Evolutionary conservation across 345 rosid genomes (phyloP), one percentile per base, ranked within the genome.

Genomic region (Acer negundo): DNA sequence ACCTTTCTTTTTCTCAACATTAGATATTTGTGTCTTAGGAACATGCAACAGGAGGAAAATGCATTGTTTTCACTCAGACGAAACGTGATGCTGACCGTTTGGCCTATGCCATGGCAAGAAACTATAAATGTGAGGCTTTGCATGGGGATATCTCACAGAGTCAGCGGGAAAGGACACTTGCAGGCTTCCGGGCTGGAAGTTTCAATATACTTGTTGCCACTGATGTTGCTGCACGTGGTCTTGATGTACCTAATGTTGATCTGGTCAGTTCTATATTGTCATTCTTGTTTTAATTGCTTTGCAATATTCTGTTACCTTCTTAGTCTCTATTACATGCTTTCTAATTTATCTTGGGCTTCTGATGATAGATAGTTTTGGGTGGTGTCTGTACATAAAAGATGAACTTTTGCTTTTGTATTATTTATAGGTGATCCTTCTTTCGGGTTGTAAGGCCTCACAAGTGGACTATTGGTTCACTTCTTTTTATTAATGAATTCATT

Each of bases 211-310:
- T 97, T 79, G 92, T 97, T 76, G 99, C 99, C 7, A 97, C 99
- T 74, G 99, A 96, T 89, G 99, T 97, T 87, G 99, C 99, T 80
- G 94, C 99, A 42, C 97, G 97, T 82, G 99, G 99, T 62, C 99
- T 97, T 86, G 99, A 97, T 76, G 87, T 97, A 24, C 98, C 99
- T 17, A 94, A 91, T 86, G 99, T 97, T 61, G 98, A 97, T 83
- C 85, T 97, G 93, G 99, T 97, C 56, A 87, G 95, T 87, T 58
- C 26, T 69, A 64, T 38, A 53, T 72, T n/a, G 49, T 22, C 28
- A 47, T 40, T 66, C 46, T 67, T 49, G 31, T 49, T 66, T 61
- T 56, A 47, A 23, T 26, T 46, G 42, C 44, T 74, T 63, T 24
- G 26, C 26, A 10, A 26, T 74, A 69, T 53, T 61, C 3, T 51